A percentile compares a stretch with the other conserved stretches of the same genome.
phyloP scores from a whole-genome alignment of 2,329 filamentous ascomycete species.

The Colletotrichum sp. region DNA sequence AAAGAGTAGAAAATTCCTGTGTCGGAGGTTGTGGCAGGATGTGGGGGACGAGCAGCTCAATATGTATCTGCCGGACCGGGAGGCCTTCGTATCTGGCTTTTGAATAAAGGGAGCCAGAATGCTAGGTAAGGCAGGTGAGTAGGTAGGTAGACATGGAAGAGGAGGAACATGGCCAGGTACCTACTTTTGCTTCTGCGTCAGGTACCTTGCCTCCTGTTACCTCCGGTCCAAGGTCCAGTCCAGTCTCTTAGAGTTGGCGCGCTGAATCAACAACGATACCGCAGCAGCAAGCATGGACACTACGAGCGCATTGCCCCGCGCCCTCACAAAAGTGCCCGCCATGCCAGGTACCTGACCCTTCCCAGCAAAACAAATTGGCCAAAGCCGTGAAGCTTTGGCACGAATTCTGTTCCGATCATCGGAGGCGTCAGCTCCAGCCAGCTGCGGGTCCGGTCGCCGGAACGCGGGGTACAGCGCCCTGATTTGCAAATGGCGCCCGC shows the following conservation, averaged over 20 bases:
- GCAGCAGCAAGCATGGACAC: not conserved
- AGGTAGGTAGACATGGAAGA: not conserved
- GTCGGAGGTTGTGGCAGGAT: constrained; percentile 3
- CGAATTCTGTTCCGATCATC: constrained; percentile 32
- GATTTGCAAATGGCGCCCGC: constrained; percentile 33
- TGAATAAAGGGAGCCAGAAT: not conserved
- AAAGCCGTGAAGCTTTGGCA: constrained; percentile 5
- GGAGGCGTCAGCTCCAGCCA: constrained; percentile 26
- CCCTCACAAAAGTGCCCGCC: constrained; percentile 12
- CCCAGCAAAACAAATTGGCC: not conserved
- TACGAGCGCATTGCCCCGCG: not conserved
- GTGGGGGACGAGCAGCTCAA: constrained; percentile 21
- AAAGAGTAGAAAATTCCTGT: constrained; percentile 11
- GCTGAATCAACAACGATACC: constrained; percentile 8
- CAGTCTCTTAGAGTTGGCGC: not conserved
- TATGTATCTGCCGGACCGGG: constrained; percentile 21
- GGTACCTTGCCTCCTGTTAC: not conserved
- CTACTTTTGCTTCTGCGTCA: not conserved
- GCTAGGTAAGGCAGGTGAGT: not conserved
- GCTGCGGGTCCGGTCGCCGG: constrained; percentile 34
- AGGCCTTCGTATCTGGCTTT: constrained; percentile 13
- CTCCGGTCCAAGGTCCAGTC: not conserved
- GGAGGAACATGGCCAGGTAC: not conserved
- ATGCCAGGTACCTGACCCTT: not conserved
- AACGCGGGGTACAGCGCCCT: constrained; percentile 38